phyloP scores from a whole-genome alignment of 2,329 filamentous ascomycete species.

The Orbilia blumenaviensis region DNA sequence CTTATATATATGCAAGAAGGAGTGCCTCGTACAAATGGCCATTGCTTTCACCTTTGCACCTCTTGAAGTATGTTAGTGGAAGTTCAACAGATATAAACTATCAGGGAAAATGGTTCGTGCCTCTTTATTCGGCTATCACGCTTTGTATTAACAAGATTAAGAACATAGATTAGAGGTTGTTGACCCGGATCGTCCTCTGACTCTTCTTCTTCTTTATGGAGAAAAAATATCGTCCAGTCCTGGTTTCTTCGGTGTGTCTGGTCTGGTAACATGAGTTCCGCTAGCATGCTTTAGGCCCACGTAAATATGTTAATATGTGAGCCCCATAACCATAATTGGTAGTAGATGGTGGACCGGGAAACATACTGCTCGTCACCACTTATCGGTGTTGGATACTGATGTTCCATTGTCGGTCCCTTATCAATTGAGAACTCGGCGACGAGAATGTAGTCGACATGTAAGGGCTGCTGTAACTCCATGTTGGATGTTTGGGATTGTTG shows the following conservation, averaged over 20 bases:
- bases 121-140: conserved; percentile 88
- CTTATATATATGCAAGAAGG: conserved; percentile 99
- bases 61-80: conserved; percentile 63
- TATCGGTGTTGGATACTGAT: conserved; percentile 93
- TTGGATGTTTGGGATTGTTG: conserved; percentile 57
- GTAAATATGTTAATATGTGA: conserved; percentile 18
- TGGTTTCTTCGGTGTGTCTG: conserved; percentile 93
- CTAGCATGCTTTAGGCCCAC: conserved; percentile 72
- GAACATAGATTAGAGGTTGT: conserved; percentile 91
- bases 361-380: conserved; percentile 84
- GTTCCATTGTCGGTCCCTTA: conserved; percentile 95
- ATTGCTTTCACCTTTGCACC: conserved; percentile 97
- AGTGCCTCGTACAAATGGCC: conserved; percentile 97
- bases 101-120: conserved; percentile 60
- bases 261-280: conserved; percentile 97
- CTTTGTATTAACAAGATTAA: conserved; percentile 98
- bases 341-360: conserved; percentile 5
- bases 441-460: conserved; percentile 98
- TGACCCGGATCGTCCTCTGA: conserved; percentile 74
- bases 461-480: conserved; percentile 64
- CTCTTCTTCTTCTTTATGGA: conserved; percentile 91
- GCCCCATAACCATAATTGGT: background rate
- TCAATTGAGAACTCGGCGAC: conserved; percentile 98
- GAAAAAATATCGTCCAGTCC: conserved; percentile 99
- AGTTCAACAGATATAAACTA: background rate